Percentiles rank a stretch among this genome's conserved stretches.
Conservation (phyloP, 2,329 filamentous ascomycete genomes). For the Diaporthe australafricana region DNA sequence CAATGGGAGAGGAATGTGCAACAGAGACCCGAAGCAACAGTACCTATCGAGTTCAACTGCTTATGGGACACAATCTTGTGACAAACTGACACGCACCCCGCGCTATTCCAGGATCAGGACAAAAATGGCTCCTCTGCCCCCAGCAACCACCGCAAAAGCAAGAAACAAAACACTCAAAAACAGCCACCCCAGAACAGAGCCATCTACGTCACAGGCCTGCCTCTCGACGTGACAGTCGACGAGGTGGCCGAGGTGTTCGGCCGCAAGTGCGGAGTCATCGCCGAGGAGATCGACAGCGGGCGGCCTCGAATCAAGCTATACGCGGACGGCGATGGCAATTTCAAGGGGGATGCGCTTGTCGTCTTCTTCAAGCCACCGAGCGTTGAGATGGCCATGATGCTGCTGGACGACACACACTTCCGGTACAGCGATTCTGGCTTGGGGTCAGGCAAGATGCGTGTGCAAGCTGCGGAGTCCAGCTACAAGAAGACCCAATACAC, state of each 20-base stretch:
- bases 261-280: constrained; percentile 87
- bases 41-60: constrained; percentile 16
- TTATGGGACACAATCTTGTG: constrained; percentile 29
- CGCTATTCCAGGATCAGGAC: constrained; percentile 43
- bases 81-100: constrained; percentile 38
- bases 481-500: constrained; percentile 90
- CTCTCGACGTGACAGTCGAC: constrained; percentile 79
- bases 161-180: constrained; percentile 53
- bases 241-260: constrained; percentile 89
- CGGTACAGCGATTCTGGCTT: constrained; percentile 68
- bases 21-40: constrained; percentile 1
- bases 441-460: constrained; percentile 75
- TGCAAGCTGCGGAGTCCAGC: constrained; percentile 86
- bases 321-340: constrained; percentile 80
- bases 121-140: constrained; percentile 41
- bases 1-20: constrained; percentile 17
- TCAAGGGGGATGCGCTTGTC: constrained; percentile 93
- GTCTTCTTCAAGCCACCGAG: constrained; percentile 96
- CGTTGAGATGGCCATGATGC: constrained; percentile 85
- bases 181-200: constrained; percentile 79
- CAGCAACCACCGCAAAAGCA: constrained; percentile 45
- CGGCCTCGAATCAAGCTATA: constrained; percentile 95
- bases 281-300: constrained; percentile 91
- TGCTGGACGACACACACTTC: constrained; percentile 86
- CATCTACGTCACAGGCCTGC: constrained; percentile 91